Evolutionary conservation across 192 early-diverging fungal species (phyloP), one percentile per base, ranked within the genome.

Genomic region (Bifiguratus adelaidae): DNA sequence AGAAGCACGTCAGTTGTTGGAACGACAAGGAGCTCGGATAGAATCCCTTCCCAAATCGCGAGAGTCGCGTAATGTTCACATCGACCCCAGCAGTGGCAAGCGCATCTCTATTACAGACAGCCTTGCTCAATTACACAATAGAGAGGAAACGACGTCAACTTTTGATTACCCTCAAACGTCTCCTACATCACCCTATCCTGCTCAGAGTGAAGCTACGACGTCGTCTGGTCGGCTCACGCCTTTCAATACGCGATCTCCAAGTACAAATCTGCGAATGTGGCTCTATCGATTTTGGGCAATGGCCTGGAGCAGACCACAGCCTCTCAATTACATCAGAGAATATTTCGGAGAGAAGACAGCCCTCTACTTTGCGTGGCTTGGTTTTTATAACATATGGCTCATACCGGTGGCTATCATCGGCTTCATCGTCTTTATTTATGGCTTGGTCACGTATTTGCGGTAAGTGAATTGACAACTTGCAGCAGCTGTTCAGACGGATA

Each of bases 281-380:
- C 56, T 78, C 29, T 70, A 52, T 44, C 25, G 44, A 24, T 46
- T 21, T 4, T 78, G 76, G 76, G 58, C 69, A 7, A 48, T 50
- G 40, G 34, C 62, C 24, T 42, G 41, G 30, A 8, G 7, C 7
- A n/a, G 21, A n/a, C 12, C 40, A 0, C 72, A 75, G 37, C 74
- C 74, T 1, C 15, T 76, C 11, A 58, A 65, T 15, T 57, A 73
- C 18, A 65, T 77, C 26, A 56, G 66, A 28, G 50, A 46, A n/a
- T 85, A 85, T 50, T 83, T 75, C 49, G 83, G 83, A n/a, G 83
- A 85, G 58, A 64, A 71, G 44, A 60, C 78, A 37, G 80, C 74
- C 8, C 61, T 79, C 2, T 85, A 83, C 36, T 82, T 85, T 61
- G 71, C 77, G 19, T 85, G 77, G 74, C 53, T 83, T 27, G 73